Percentiles rank a stretch among this genome's conserved stretches.
phyloP scores from a whole-genome alignment of 1,284 basidiomycete species.

The Ceratobasidium sp. region DNA sequence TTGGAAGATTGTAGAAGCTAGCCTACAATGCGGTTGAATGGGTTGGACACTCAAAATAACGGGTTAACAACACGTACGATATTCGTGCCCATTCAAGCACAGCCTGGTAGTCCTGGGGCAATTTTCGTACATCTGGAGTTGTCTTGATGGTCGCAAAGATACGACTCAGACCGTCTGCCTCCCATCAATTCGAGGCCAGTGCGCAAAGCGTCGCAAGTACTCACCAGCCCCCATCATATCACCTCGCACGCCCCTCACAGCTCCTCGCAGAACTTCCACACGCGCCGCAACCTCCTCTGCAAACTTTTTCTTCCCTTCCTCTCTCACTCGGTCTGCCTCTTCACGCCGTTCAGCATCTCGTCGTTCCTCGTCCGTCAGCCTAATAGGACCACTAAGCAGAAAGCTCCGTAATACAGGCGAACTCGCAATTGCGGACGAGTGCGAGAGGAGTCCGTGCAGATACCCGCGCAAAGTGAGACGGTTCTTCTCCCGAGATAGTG shows the following conservation, averaged over 20 bases:
- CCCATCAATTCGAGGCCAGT: constrained; percentile 44
- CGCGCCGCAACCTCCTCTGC: constrained; percentile 86
- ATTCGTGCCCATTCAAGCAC: constrained; percentile 98
- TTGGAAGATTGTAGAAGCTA: constrained; percentile 97
- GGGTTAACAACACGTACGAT: constrained; percentile 69
- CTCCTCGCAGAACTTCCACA: constrained; percentile 87
- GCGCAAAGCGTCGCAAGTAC: constrained; percentile 32
- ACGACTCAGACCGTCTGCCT: constrained; percentile 83
- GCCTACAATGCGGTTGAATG: constrained; percentile 59
- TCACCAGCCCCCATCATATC: constrained; percentile 87
- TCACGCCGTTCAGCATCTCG: constrained; percentile 85
- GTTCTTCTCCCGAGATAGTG: constrained; percentile 91
- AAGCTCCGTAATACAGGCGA: constrained; percentile 90
- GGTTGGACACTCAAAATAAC: constrained; percentile 35
- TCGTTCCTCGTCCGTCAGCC: constrained; percentile 77
- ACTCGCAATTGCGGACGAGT: constrained; percentile 76
- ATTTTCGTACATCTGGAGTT: constrained; percentile 79
- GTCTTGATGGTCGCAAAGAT: constrained; percentile 90
- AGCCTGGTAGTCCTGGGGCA: constrained; percentile 89
- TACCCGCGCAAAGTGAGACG: constrained; percentile 94
- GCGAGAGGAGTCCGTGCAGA: constrained; percentile 82
- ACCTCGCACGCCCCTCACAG: constrained; percentile 89
- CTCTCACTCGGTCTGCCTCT: constrained; percentile 90
- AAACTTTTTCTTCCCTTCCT: constrained; percentile 89
- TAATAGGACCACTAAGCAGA: constrained; percentile 82